Conservation (phyloP, 73 alveolate genomes). For the Symbiodinium pilosum region DNA sequence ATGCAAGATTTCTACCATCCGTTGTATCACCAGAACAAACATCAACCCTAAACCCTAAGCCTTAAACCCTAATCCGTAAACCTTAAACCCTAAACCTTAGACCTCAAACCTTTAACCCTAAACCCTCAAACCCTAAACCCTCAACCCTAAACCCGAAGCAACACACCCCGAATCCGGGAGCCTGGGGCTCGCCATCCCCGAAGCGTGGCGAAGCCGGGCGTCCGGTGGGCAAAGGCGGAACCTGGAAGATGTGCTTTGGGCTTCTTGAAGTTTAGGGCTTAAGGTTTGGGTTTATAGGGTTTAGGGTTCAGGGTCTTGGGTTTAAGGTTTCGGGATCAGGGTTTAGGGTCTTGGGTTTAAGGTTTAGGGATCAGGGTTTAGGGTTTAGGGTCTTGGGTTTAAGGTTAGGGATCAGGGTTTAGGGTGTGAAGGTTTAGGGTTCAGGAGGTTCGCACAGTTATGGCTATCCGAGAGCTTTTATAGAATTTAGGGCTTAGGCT, state of each 20-base stretch:
- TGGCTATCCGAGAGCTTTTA: too few relatives aligned
- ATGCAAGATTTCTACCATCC: too few relatives aligned
- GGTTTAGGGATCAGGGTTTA: not conserved
- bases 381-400: not conserved
- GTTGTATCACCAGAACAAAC: too few relatives aligned
- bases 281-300: not conserved
- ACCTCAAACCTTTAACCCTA: too few relatives aligned
- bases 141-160: too few relatives aligned
- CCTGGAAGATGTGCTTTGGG: not conserved
- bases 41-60: not conserved
- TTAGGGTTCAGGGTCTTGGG: not conserved
- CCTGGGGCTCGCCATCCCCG: not conserved
- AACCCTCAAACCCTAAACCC: too few relatives aligned
- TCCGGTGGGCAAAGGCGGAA: not conserved
- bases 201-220: not conserved
- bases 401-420: not conserved
- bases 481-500: not conserved
- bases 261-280: not conserved
- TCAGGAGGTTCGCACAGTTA: not conserved
- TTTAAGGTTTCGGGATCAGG: not conserved
- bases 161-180: not conserved
- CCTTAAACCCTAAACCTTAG: not conserved
- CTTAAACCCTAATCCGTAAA: not conserved
- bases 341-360: not conserved
- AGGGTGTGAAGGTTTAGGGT: not conserved